phyloP scores from a whole-genome alignment of 345 rosid species.

The Rhodamnia argentea region DNA sequence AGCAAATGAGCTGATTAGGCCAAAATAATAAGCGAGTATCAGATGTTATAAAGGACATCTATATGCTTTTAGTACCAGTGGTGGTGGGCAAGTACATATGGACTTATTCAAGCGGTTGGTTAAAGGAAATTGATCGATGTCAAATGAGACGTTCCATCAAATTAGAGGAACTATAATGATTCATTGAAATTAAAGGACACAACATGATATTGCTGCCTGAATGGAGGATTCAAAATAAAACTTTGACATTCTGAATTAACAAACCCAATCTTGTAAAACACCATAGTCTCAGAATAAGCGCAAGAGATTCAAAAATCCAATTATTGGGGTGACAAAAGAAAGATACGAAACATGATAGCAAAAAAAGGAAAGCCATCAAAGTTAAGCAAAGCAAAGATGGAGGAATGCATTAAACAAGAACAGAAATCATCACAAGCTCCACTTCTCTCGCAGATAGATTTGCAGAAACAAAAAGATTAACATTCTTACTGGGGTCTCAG shows the following conservation, averaged over 20 bases:
- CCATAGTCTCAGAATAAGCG: neutral
- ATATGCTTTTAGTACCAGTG: neutral
- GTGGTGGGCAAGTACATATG: neutral
- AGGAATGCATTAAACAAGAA: neutral
- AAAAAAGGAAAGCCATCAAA: neutral
- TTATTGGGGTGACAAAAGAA: neutral
- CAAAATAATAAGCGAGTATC: neutral
- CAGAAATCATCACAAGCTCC: neutral
- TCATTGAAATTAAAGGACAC: neutral
- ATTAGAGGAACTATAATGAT: neutral
- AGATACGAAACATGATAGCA: neutral
- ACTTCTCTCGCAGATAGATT: neutral
- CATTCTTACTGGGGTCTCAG: constrained; percentile 72
- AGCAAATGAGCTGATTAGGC: neutral
- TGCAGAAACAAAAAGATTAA: neutral
- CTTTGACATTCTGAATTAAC: neutral
- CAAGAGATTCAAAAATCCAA: neutral
- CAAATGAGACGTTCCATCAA: neutral
- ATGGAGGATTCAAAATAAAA: neutral
- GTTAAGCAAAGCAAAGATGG: neutral
- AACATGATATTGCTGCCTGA: neutral
- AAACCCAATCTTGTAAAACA: neutral
- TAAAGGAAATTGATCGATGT: neutral
- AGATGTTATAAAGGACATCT: neutral
- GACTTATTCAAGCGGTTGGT: neutral